Evolutionary conservation across 176 grass and related monocot genomes (phyloP).

Genomic region (Oryza meridionalis): DNA sequence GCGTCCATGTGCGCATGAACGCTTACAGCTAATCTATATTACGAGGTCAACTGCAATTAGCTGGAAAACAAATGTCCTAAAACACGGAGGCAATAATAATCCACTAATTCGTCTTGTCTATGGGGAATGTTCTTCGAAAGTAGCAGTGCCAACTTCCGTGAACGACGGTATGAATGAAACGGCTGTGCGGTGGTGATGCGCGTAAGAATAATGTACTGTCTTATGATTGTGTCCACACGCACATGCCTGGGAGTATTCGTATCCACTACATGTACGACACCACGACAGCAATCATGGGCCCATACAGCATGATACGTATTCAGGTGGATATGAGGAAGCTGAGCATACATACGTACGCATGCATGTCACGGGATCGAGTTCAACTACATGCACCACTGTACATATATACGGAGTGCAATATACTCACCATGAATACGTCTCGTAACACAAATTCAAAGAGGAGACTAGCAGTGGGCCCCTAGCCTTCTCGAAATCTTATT

Average conservation of each 20-base stretch:
- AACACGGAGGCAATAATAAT: neutral
- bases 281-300: neutral
- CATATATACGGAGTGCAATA: no score
- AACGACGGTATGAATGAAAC: neutral
- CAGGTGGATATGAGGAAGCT: neutral
- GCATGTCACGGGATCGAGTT: neutral
- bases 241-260: neutral
- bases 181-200: neutral
- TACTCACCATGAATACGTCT: no score
- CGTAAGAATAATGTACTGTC: slow-evolving; percentile 11
- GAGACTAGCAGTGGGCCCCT: no score
- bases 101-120: slow-evolving; percentile 26
- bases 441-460: no score
- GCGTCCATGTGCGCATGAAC: slow-evolving; percentile 46
- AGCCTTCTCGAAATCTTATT: no score
- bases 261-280: neutral
- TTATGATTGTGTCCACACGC: slow-evolving; percentile 15
- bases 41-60: slow-evolving; percentile 43
- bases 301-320: neutral
- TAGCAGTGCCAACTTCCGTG: neutral
- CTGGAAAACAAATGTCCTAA: slow-evolving; percentile 30
- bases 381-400: no score
- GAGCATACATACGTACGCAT: neutral
- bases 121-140: slow-evolving; percentile 43
- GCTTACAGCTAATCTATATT: slow-evolving; percentile 23